Evolutionary conservation across 768 basidiomycete genomes (phyloP).

Genomic region (Tricholoma terreum): DNA sequence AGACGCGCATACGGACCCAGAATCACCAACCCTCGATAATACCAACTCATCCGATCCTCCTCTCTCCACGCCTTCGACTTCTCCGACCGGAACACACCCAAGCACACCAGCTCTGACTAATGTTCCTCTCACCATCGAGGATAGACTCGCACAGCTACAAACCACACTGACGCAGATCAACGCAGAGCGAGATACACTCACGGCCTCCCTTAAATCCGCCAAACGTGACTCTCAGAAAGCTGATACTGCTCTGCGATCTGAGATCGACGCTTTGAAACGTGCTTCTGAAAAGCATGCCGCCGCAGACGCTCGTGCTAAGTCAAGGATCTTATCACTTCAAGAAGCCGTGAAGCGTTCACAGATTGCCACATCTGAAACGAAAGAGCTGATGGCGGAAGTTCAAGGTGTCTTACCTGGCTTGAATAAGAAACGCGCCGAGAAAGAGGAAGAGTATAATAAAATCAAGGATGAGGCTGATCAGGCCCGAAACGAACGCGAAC

Average conservation of each 20-base stretch:
- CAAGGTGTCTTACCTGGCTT: slow-evolving; percentile 43
- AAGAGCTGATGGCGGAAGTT: slow-evolving; percentile 44
- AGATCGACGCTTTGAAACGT: slow-evolving; percentile 82
- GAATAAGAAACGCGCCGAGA: slow-evolving; percentile 33
- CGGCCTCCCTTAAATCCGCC: slow-evolving; percentile 62
- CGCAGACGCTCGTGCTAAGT: slow-evolving; percentile 75
- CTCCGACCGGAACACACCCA: slow-evolving; percentile 32
- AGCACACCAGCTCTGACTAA: slow-evolving; percentile 30
- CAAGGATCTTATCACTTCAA: slow-evolving; percentile 84
- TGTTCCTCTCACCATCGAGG: slow-evolving; percentile 56
- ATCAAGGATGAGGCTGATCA: slow-evolving; percentile 50
- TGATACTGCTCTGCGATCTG: slow-evolving; percentile 65
- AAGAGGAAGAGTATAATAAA: slow-evolving; percentile 39
- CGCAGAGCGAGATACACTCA: slow-evolving; percentile 66
- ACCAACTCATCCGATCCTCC: slow-evolving; percentile 32
- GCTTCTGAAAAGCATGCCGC: slow-evolving; percentile 76
- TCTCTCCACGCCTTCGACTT: slow-evolving; percentile 39
- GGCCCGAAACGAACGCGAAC: slow-evolving; percentile 43
- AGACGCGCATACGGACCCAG: slow-evolving; percentile 33
- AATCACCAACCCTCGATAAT: slow-evolving; percentile 29
- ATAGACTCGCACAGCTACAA: slow-evolving; percentile 62
- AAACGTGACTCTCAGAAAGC: slow-evolving; percentile 64
- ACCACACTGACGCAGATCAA: slow-evolving; percentile 61
- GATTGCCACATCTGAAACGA: slow-evolving; percentile 47
- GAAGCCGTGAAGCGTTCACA: slow-evolving; percentile 83